Evolutionary conservation across 2,329 filamentous ascomycete species (phyloP), one percentile per base, ranked within the genome.

Genomic region (Dactylonectria macrodidyma): DNA sequence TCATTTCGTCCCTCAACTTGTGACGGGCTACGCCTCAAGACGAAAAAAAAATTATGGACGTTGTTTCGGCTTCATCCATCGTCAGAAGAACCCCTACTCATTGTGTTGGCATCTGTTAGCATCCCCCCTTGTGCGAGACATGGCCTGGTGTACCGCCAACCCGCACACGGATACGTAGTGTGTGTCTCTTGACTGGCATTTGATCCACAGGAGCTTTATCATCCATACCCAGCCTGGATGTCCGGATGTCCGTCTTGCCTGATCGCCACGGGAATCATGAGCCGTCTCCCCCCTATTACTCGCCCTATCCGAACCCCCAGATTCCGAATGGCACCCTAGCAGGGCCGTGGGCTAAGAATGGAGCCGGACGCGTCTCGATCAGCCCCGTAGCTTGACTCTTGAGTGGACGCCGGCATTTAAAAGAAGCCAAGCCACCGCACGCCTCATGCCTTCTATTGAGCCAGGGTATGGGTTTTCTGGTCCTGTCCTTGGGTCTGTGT

Each of bases 361-460:
- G 41, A 44, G 41, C 41, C 41, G 16, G 16, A 44, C 41, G 41
- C 41, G 41, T 44, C 19, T 19, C 19, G 19, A 19, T 19, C 19
- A 41, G n/a, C 38, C 10, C 38, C 38, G 38, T 41, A 41, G 38
- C 38, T 41, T 41, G 19, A 38, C 8, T 14, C 16, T 63, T 59
- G 56, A 57, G 51, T 65, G 51, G 51, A 36, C 54, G 38, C 47
- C 58, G 34, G 62, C 62, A 65, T 65, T 55, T 30, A 59, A 54
- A 54, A n/a, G n/a, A 38, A 44, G n/a, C 41, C 41, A 59, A 54
- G 38, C 38, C 30, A 47, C 47, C 50, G 57, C 46, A 44, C 14
- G 48, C 47, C 60, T 63, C 48, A 48, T 19, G 62, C 57, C 38
- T 36, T 44, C 30, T 33, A 50, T 34, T 19, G 33, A 11, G 58